Percentiles rank a stretch among this genome's conserved stretches.
Evolutionary conservation across 352 stramenopile species (phyloP).

Genomic region (Phytophthora sojae): DNA sequence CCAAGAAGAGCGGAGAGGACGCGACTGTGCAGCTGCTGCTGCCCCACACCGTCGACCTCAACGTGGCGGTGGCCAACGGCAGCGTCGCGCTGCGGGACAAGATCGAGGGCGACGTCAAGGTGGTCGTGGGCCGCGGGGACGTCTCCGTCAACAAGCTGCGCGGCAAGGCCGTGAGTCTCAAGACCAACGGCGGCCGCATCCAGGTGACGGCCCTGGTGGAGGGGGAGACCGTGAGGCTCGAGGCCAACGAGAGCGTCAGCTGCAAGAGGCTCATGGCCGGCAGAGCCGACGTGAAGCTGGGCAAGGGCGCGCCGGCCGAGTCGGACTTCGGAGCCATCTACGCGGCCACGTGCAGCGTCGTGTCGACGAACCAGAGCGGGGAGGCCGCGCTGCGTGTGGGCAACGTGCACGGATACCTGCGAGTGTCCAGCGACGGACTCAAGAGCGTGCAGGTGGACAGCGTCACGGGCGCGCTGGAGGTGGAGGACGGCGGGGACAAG

Average conservation of each 20-base stretch:
- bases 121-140: conserved; percentile 66
- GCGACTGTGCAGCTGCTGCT: conserved; percentile 44
- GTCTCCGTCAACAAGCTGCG: conserved; percentile 72
- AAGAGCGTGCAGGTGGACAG: conserved; percentile 61
- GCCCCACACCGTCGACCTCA: conserved; percentile 55
- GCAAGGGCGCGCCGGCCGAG: conserved; percentile 33
- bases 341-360: conserved; percentile 55
- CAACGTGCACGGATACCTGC: conserved; percentile 78
- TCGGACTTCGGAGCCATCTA: conserved; percentile 83
- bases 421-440: conserved; percentile 58
- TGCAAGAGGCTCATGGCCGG: conserved; percentile 78
- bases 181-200: conserved; percentile 69
- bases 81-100: conserved; percentile 63
- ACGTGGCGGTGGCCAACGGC: conserved; percentile 56
- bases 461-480: conserved; percentile 71
- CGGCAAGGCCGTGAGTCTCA: conserved; percentile 61
- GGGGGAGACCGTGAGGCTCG: conserved; percentile 54
- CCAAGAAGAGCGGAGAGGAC: conserved; percentile 21
- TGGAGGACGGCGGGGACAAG: conserved; percentile 69
- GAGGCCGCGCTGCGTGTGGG: conserved; percentile 50
- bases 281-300: conserved; percentile 60
- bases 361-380: conserved; percentile 42
- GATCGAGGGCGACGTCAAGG: conserved; percentile 75
- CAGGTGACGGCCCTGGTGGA: conserved; percentile 60
- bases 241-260: conserved; percentile 48